Conservation (phyloP, 2,329 filamentous ascomycete species). For the Trematosphaeria pertusa region DNA sequence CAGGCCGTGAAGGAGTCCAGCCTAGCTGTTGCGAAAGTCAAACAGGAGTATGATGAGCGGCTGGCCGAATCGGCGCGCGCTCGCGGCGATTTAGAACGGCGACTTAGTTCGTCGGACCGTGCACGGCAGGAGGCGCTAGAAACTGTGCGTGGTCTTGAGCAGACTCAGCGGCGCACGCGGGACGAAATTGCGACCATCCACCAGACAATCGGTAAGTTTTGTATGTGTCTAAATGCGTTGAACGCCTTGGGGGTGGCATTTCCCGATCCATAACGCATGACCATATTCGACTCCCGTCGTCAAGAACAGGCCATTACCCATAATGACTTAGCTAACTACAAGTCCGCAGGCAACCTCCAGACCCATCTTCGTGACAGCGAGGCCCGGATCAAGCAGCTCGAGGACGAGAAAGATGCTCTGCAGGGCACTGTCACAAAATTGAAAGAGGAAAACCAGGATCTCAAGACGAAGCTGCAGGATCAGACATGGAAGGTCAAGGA, state of each 20-base stretch:
- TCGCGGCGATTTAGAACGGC: constrained; percentile 35
- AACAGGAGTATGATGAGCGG: constrained; percentile 45
- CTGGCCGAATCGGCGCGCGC: constrained; percentile 32
- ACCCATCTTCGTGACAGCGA: constrained; percentile 31
- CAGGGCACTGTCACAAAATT: constrained; percentile 29
- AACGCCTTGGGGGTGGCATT: too few relatives aligned
- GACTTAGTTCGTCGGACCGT: constrained; percentile 33
- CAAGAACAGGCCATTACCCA: not conserved
- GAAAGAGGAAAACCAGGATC: constrained; percentile 49
- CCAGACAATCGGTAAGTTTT: constrained; percentile 22
- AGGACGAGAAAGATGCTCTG: constrained; percentile 30
- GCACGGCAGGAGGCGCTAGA: constrained; percentile 34
- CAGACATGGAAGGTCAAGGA: constrained; percentile 53
- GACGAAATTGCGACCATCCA: constrained; percentile 32
- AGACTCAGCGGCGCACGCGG: constrained; percentile 31
- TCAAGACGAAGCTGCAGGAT: constrained; percentile 55
- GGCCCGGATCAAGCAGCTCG: constrained; percentile 50
- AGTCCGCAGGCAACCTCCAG: constrained; percentile 24
- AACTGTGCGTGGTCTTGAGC: constrained; percentile 34
- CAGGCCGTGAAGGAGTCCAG: constrained; percentile 39
- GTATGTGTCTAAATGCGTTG: too few relatives aligned
- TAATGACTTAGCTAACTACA: not conserved
- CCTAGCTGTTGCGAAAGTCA: constrained; percentile 31
- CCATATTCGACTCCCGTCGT: not conserved
- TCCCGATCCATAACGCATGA: not conserved